Evolutionary conservation across 768 basidiomycete species (phyloP), one percentile per base, ranked within the genome.

Genomic region (Amanita rimosa): DNA sequence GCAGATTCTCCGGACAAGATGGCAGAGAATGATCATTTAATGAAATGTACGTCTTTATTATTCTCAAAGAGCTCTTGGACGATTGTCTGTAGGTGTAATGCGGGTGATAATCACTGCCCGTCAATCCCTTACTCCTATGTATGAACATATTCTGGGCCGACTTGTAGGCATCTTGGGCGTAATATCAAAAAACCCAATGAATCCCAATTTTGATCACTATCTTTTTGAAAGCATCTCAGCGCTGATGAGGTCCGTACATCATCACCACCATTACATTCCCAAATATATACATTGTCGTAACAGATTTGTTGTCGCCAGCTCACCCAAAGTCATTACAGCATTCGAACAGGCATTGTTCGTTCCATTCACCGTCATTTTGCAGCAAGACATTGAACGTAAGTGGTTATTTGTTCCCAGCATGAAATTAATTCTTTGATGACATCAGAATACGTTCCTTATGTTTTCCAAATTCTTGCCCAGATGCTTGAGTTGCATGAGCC

Each of bases 151-250:
- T 2, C 73, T 98, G 6, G 66, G 62, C 36, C 81, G 85, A 10
- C 76, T 99, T 6, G 88, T 96, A 48, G 64, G 67, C 22, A 94
- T 98, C 58, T 73, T 97, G 26, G 83, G 86, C 10, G 75, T 84
- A 48, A 92, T 95, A 57, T 89, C 86, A 52, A 89, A 86, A 68
- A 99, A 99, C 62, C 95, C 96, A 13, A 92, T 88, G 62, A 99
- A 99, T 64, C 96, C 96, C 1, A 83, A 85, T 55, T 98, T 99
- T 65, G 94, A 96, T 63, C 96, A 98, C 63, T 96, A 90, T 60
- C 86, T 92, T 54, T 98, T 99, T 59, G 95, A 99, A 68, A 87
- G 86, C 60, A 81, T 99, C 36, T 85, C 94, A n/a, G 94, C 85
- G 1, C 67, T 99, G 56, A 85, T 96, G 71, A 78, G 89, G 88